Conservation (phyloP, 495 filamentous ascomycete species). For the Annulohypoxylon bovei region DNA sequence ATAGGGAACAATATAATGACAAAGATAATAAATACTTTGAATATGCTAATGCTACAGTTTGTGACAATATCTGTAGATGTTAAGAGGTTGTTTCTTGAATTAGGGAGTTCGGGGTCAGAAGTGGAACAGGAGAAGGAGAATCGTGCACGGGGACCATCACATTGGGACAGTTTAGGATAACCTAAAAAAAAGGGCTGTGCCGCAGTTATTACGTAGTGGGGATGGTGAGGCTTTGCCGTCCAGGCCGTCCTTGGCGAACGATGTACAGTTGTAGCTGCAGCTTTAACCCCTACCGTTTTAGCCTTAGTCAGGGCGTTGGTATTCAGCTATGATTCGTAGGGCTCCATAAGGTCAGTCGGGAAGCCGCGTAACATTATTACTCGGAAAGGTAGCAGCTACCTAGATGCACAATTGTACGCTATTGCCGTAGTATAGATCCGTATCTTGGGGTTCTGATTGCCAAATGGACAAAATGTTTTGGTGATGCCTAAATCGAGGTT, state of each 20-base stretch:
- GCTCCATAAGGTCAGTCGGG: not conserved
- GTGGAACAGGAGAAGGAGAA: constrained; percentile 17
- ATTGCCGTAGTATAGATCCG: constrained; percentile 5
- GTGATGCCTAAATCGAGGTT: constrained; percentile 7
- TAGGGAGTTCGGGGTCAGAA: constrained; percentile 7
- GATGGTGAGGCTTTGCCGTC: constrained; percentile 30
- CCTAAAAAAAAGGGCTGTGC: constrained; percentile 20
- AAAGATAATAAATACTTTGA: not conserved
- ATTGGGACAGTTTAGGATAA: constrained; percentile 13
- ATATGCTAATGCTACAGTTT: not conserved
- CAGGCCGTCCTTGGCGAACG: constrained; percentile 26
- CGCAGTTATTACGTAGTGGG: constrained; percentile 28
- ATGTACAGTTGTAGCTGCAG: constrained; percentile 3
- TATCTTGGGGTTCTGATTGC: not conserved
- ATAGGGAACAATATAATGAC: not conserved
- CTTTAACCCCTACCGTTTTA: constrained; percentile 12
- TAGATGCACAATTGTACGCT: not conserved
- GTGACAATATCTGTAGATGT: not conserved
- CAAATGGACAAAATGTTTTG: not conserved
- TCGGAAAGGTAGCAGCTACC: not conserved
- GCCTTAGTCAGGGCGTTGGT: constrained; percentile 1
- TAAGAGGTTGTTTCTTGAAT: not conserved
- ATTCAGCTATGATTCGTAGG: constrained; percentile 14
- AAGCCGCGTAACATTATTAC: constrained; percentile 1
- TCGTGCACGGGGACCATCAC: constrained; percentile 10